phyloP scores from a whole-genome alignment of 257 asterid genomes.

The Echites panduratus region DNA sequence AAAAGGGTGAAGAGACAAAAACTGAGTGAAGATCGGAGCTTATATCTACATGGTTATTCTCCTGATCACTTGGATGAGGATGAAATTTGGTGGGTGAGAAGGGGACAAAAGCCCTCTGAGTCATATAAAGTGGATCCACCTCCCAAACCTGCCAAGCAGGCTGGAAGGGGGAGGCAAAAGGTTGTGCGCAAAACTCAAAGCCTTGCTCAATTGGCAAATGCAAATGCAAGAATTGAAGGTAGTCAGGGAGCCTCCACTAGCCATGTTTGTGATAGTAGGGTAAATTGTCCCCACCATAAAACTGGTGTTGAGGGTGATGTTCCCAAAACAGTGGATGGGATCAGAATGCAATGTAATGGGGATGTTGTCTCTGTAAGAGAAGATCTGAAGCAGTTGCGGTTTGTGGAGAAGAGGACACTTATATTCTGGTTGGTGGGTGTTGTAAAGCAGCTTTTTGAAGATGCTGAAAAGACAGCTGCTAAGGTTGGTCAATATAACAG shows the following conservation, averaged over 20 bases:
- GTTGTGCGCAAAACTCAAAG: conserved; percentile 88
- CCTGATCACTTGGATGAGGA: conserved; percentile 59
- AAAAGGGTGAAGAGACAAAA: conserved; percentile 76
- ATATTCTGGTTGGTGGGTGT: conserved; percentile 65
- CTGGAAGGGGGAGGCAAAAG: conserved; percentile 81
- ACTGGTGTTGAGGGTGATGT: conserved; percentile 50
- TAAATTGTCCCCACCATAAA: conserved; percentile 76
- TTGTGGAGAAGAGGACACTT: conserved; percentile 62
- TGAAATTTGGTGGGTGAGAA: conserved; percentile 87
- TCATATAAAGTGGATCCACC: conserved; percentile 73
- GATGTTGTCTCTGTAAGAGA: conserved; percentile 69
- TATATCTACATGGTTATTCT: conserved; percentile 32
- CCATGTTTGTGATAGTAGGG: conserved; percentile 81
- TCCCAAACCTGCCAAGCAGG: conserved; percentile 78
- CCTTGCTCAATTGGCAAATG: conserved; percentile 86
- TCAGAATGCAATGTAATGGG: conserved; percentile 34
- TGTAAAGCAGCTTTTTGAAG: conserved; percentile 74
- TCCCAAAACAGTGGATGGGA: conserved; percentile 48
- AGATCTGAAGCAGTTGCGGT: conserved; percentile 65
- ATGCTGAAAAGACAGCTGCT: conserved; percentile 56
- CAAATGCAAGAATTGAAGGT: conserved; percentile 83
- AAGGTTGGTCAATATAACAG: conserved; percentile 68
- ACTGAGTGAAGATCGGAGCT: conserved; percentile 60
- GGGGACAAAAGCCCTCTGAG: conserved; percentile 63
- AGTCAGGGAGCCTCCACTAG: conserved; percentile 99